A percentile compares a stretch with the other conserved stretches of the same genome.
phyloP scores from a whole-genome alignment of 495 filamentous ascomycete genomes.

The Penicillium herquei region DNA sequence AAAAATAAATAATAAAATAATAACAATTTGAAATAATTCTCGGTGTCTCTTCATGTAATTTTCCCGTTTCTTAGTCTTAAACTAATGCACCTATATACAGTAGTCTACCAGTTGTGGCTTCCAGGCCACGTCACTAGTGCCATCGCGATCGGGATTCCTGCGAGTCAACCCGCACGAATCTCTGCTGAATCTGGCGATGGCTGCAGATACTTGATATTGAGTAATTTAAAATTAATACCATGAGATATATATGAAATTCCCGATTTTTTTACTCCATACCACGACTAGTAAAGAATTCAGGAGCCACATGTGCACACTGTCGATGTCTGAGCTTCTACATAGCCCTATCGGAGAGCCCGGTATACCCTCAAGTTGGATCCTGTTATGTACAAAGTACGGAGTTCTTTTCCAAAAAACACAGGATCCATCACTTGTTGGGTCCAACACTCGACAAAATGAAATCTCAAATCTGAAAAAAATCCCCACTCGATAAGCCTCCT shows the following conservation, averaged over 20 bases:
- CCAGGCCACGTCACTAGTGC: constrained; percentile 10
- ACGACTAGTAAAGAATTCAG: no score
- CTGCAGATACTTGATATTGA: neutral
- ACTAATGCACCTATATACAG: neutral
- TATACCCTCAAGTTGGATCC: no score
- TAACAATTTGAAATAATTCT: neutral
- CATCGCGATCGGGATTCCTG: neutral
- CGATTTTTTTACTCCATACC: neutral
- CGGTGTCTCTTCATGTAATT: neutral
- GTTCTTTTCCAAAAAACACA: no score
- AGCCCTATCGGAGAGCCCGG: no score
- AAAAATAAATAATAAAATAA: neutral
- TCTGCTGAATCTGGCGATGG: neutral
- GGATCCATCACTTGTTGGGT: no score
- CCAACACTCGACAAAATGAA: no score
- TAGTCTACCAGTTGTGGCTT: constrained; percentile 3
- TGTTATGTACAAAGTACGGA: no score
- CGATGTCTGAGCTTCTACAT: no score
- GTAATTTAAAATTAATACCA: neutral
- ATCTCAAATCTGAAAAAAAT: no score
- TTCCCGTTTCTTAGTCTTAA: neutral
- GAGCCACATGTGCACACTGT: no score
- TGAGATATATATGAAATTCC: neutral
- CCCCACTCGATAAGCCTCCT: constrained; percentile 10
- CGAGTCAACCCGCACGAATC: neutral